phyloP scores from a whole-genome alignment of 1,284 basidiomycete species.

The Pseudozyma hubeiensis region DNA sequence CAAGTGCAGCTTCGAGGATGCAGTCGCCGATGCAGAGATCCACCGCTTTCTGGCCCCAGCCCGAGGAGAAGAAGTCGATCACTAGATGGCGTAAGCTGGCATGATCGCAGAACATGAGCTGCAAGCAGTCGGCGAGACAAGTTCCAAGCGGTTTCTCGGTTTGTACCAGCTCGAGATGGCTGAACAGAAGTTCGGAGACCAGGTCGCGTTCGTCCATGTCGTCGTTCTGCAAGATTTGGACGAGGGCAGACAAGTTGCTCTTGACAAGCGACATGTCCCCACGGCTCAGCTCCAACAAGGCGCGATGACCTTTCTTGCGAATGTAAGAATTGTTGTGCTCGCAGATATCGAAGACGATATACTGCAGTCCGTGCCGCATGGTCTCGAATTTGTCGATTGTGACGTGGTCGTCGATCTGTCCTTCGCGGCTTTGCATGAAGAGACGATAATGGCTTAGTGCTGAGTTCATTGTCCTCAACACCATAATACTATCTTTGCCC shows the following conservation, averaged over 20 bases:
- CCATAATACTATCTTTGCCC: neutral
- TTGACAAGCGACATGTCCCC: constrained; percentile 11
- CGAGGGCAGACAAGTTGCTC: constrained; percentile 19
- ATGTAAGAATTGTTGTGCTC: neutral
- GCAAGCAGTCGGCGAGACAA: constrained; percentile 8
- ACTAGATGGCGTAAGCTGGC: neutral
- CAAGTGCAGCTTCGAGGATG: constrained; percentile 7
- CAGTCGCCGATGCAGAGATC: constrained; percentile 12
- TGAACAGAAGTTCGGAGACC: constrained; percentile 5
- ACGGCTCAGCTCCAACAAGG: constrained; percentile 13
- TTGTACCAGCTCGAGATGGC: constrained; percentile 9
- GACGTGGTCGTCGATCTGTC: neutral
- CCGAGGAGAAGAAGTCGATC: constrained; percentile 12
- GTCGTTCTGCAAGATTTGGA: constrained; percentile 21
- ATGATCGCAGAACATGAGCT: constrained; percentile 13
- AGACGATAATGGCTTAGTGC: constrained; percentile 3
- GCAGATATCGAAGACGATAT: constrained; percentile 23
- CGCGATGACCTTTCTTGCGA: constrained; percentile 16
- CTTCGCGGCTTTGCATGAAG: neutral
- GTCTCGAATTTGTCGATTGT: neutral
- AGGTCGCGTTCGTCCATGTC: constrained; percentile 6
- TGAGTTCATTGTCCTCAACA: constrained; percentile 13
- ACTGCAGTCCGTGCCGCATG: constrained; percentile 8
- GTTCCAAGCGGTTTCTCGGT: neutral
- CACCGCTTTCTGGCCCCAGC: neutral